Base-by-base conservation (phyloP, 305 asterid genomes). In the Rubia tinctorum region DNA sequence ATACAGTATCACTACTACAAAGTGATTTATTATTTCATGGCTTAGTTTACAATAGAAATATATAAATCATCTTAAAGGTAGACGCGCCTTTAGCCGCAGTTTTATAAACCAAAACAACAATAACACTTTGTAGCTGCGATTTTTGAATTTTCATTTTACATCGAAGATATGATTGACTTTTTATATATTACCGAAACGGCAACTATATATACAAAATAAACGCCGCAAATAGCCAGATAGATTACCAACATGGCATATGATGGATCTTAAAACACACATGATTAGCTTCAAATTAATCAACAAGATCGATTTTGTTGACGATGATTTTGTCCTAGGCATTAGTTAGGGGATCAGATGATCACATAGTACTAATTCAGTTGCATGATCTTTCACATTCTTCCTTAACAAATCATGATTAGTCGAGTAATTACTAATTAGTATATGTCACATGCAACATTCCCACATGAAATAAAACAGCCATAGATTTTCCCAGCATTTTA, bases 381-480 rank as follows among this genome's bases (percentile, higher is more conserved):
- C 23, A 47, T 34, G 7, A 34, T 30, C 68, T 64, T 75, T 5
- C 37, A n/a, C n/a, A 42, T 69, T 43, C 66, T 73, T 62, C 69
- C 68, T 7, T 62, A 25, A 78, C 15, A 8, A 49, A 73, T 80
- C 78, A 86, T 79, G 70, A 76, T 27, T 14, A 13, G 8, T 14
- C 1, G 10, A 25, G 63, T 53, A 53, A 53, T 53, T 53, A 69
- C 66, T 69, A 77, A 77, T 74, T 73, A 77, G 75, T 74, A 70
- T 73, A 34, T 6, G 42, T 66, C 79, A 80, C 85, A 77, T 84
- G 87, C 80, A 53, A 18, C 60, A 79, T 84, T 85, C 81, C 74
- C 74, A 70, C n/a, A 49, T 49, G 56, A 56, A 56, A 20, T 11
- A 73, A 66, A 73, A 56, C 44, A 22, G 56, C 56, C 56, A 56